Evolutionary conservation across 805 yeast genomes (phyloP), one percentile per base, ranked within the genome.

Genomic region (Nakazawaea ambrosiae): DNA sequence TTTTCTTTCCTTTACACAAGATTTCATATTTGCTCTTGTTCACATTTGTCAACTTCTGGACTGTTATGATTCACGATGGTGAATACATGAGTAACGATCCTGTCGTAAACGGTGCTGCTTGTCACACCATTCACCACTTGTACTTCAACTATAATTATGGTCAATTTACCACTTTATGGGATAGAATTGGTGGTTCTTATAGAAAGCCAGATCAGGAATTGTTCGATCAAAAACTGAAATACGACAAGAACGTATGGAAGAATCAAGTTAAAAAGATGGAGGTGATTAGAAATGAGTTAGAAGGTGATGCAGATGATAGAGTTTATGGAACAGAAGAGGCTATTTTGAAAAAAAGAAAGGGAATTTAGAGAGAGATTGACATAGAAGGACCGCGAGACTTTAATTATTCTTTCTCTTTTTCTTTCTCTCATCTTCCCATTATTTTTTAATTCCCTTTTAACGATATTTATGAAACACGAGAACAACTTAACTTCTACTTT

Each of bases 121-220:
- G 97, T 62, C 98, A 92, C 66, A 89, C 98, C 1, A 79, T 90
- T 33, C 98, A 92, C 63, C 98, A 92, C 58, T 65, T 92, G 50
- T 92, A 92, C 65, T 92, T 92, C 77, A 90, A 90, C 70, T 92
- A 92, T 66, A 92, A 92, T 69, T 92, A 89, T 57, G 98, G 98
- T 27, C 98, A 92, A 65, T 92, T 90, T 67, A 89, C 97, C 33
- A 92, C 98, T 14, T 68, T 92, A 47, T 92, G 98, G 98, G 98
- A 92, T 60, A 81, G 98, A 64, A 64, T 92, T 41, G 97, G 97
- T 36, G 83, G 88, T 33, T 78, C 95, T 20, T 89, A 92, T 65
- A 82, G 97, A 63, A 75, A 78, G 50, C 98, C 98, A 4, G 97
- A 92, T 55, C 75, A 71, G 52, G 83, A 85, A 49, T 68, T 90